Base-by-base conservation (phyloP, 345 rosid genomes). In the Eucalyptus guilfoylei region DNA sequence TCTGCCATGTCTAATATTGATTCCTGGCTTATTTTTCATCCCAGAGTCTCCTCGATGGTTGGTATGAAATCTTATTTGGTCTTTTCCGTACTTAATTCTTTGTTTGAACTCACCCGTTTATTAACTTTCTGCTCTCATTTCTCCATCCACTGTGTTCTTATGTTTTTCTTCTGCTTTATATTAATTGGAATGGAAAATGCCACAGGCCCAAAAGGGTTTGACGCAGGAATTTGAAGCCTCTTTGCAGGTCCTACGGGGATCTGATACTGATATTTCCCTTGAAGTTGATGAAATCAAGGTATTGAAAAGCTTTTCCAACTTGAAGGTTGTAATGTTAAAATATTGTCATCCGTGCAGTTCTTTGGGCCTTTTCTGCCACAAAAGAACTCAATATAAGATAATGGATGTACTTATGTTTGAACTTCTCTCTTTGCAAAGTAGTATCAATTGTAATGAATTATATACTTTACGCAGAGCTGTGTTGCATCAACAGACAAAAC, bases 261-360 rank as follows among this genome's bases (percentile, higher is more conserved):
- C 95, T 91, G 98, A 95, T 72, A 94, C 98, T 42, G 99, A 98
- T 88, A 96, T 96, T 89, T 92, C 97, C 24, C 28, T 92, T 91
- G 99, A 98, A 91, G 96, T 95, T 80, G 93, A 96, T 92, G 99
- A 98, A 91, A 97, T 98, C 93, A 97, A 97, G 99, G 99, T 97
- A 93, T 87, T 67, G 87, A 85, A 83, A 80, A 50, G 32, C 49
- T 44, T 32, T 87, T 32, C 80, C 80, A 69, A 32, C 80, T 32
- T 69, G 24, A 32, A 69, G 42, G 44, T 34, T 32, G 42, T 69
- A 21, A 34, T 5, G 10, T 16, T 69, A 16, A 9, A 32, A 69
- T 34, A 69, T 32, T 34, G 80, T 34, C 80, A 17, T 69, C 24
- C 2, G 80, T 69, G 80, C 80, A 16, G 12, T 16, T 69, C 42